Evolutionary conservation across 169 alveolate genomes (phyloP).

Genomic region (Eimeria maxima): DNA sequence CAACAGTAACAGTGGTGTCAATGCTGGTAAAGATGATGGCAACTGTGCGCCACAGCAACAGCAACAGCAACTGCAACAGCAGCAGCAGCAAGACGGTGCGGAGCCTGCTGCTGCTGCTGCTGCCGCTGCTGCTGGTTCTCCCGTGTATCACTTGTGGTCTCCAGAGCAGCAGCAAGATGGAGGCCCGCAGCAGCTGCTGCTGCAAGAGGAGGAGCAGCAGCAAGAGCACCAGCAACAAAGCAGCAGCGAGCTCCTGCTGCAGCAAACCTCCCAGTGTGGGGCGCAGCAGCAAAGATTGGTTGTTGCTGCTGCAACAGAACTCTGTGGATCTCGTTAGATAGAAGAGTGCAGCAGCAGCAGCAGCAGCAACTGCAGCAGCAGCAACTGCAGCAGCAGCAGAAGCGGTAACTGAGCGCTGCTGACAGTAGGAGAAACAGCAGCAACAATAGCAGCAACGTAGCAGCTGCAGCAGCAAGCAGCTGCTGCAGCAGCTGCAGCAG

Average conservation of each 20-base stretch:
- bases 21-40: background rate
- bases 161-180: background rate
- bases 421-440: too few species aligned
- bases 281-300: background rate
- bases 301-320: background rate
- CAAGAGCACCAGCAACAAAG: too few species aligned
- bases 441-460: too few species aligned
- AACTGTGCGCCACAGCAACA: background rate
- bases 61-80: background rate
- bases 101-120: constrained; percentile 26
- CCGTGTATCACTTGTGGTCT: background rate
- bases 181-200: background rate
- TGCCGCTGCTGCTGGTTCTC: background rate
- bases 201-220: background rate
- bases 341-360: background rate
- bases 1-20: background rate
- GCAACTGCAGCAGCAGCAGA: too few species aligned
- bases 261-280: too few species aligned
- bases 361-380: too few species aligned
- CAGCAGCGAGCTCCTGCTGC: background rate
- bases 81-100: background rate
- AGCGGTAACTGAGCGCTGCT: too few species aligned
- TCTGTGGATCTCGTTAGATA: background rate
- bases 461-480: too few species aligned
- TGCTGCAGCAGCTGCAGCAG: too few species aligned